Conservation (phyloP, 208 protist genomes). For the Crithidia brevicula region DNA sequence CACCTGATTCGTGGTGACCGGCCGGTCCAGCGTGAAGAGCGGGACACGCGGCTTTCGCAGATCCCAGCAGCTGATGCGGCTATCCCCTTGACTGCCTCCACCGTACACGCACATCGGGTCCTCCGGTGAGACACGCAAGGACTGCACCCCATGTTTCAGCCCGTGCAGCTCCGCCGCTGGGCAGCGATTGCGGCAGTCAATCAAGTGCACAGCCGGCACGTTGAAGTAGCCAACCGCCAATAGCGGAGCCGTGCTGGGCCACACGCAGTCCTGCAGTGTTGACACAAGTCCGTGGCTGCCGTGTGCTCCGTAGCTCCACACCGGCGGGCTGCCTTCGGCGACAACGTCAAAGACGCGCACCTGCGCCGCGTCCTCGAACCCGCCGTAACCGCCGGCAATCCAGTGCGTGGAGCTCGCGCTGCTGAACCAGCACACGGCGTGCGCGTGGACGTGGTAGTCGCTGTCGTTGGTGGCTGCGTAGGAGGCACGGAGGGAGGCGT, state of each 20-base stretch:
- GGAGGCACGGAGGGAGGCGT: conserved; percentile 63
- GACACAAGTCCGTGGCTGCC: conserved; percentile 34
- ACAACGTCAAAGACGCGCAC: conserved; percentile 78
- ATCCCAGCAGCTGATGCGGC: conserved; percentile 74
- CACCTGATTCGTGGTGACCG: conserved; percentile 47
- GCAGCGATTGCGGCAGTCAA: conserved; percentile 62
- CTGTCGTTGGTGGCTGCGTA: conserved; percentile 68
- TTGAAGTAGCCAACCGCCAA: conserved; percentile 57
- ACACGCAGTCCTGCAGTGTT: conserved; percentile 36
- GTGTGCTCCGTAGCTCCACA: conserved; percentile 45
- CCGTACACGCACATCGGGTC: conserved; percentile 29
- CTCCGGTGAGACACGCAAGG: conserved; percentile 24
- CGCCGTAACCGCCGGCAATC: conserved; percentile 77
- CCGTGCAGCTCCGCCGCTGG: conserved; percentile 54
- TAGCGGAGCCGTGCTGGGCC: conserved; percentile 25
- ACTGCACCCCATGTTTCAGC: conserved; percentile 22
- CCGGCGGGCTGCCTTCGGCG: conserved; percentile 42
- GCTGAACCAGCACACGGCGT: conserved; percentile 50
- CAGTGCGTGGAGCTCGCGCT: conserved; percentile 16
- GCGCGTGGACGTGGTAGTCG: conserved; percentile 53
- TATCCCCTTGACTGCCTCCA: conserved; percentile 36
- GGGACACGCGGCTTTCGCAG: conserved; percentile 41
- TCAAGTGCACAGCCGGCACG: conserved; percentile 55
- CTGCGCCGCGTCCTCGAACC: conserved; percentile 54
- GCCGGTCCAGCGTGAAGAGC: conserved; percentile 35